phyloP scores from a whole-genome alignment of 352 stramenopile genomes.

The Phytopythium cucurbitacearum region DNA sequence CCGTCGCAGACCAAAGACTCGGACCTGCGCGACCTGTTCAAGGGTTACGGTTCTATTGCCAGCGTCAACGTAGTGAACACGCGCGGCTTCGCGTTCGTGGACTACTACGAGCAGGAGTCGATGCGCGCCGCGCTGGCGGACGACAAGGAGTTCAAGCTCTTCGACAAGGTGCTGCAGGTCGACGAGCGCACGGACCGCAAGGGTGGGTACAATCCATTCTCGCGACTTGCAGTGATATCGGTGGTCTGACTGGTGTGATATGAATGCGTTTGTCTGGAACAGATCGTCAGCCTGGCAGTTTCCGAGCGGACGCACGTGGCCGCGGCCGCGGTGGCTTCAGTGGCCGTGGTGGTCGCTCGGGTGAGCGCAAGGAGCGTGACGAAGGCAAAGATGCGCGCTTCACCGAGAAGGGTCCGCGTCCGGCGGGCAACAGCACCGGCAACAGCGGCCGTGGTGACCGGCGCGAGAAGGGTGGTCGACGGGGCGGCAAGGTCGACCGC shows the following conservation, averaged over 20 bases:
- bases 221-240: background rate
- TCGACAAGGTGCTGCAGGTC: slow-evolving; percentile 74
- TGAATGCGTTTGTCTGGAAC: background rate
- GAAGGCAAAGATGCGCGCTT: slow-evolving; percentile 36
- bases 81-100: slow-evolving; percentile 80
- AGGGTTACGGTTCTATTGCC: slow-evolving; percentile 68
- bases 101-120: slow-evolving; percentile 75
- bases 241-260: slow-evolving; percentile 1
- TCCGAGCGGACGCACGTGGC: slow-evolving; percentile 47
- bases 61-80: slow-evolving; percentile 51
- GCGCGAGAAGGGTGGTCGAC: slow-evolving; percentile 62
- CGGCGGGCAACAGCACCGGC: slow-evolving; percentile 13
- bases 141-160: slow-evolving; percentile 60
- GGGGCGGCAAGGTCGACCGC: slow-evolving; percentile 61
- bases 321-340: slow-evolving; percentile 40
- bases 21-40: slow-evolving; percentile 80
- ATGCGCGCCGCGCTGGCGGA: slow-evolving; percentile 71
- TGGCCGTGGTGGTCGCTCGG: slow-evolving; percentile 24
- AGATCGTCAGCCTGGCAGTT: slow-evolving; percentile 48
- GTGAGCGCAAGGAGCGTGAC: slow-evolving; percentile 66
- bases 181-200: slow-evolving; percentile 75
- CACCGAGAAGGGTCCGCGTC: slow-evolving; percentile 2
- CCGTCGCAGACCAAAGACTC: slow-evolving; percentile 65
- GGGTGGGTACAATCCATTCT: slow-evolving; percentile 16
- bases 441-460: slow-evolving; percentile 38